A percentile compares a stretch with the other conserved stretches of the same genome.
phyloP scores from a whole-genome alignment of 1,284 basidiomycete genomes.

The Grifola frondosa region DNA sequence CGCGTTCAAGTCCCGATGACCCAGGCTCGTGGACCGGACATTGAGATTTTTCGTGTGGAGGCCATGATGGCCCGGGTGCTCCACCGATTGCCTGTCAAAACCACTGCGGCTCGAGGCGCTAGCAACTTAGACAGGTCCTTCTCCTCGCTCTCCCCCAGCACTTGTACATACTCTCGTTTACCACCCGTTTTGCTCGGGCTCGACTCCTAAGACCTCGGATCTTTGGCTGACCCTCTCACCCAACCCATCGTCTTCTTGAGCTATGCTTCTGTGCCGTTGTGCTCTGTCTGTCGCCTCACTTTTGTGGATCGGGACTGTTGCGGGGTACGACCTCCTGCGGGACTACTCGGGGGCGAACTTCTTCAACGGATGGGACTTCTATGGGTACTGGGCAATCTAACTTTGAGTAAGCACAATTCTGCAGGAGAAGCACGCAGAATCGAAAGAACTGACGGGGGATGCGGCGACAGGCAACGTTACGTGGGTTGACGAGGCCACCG shows the following conservation, averaged over 20 bases:
- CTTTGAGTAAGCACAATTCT: constrained; percentile 47
- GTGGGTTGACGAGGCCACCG: constrained; percentile 45
- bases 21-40: too few relatives aligned
- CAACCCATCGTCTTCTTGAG: not conserved
- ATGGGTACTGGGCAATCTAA: constrained; percentile 57
- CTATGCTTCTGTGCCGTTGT: constrained; percentile 1
- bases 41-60: too few relatives aligned
- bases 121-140: too few relatives aligned
- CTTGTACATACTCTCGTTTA: too few relatives aligned
- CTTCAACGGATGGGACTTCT: constrained; percentile 62
- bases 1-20: too few relatives aligned
- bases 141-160: too few relatives aligned
- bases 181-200: too few relatives aligned
- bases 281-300: constrained; percentile 9
- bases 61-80: too few relatives aligned
- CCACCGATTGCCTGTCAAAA: too few relatives aligned
- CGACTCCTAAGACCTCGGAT: not conserved
- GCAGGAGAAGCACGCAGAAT: constrained; percentile 11
- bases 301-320: constrained; percentile 8
- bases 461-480: constrained; percentile 47
- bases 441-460: not conserved
- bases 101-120: too few relatives aligned
- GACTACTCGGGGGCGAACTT: constrained; percentile 54
- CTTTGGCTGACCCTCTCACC: not conserved
- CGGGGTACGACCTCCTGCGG: constrained; percentile 41